phyloP scores from a whole-genome alignment of 2,329 filamentous ascomycete genomes.

The Trichoderma cornu-damae region DNA sequence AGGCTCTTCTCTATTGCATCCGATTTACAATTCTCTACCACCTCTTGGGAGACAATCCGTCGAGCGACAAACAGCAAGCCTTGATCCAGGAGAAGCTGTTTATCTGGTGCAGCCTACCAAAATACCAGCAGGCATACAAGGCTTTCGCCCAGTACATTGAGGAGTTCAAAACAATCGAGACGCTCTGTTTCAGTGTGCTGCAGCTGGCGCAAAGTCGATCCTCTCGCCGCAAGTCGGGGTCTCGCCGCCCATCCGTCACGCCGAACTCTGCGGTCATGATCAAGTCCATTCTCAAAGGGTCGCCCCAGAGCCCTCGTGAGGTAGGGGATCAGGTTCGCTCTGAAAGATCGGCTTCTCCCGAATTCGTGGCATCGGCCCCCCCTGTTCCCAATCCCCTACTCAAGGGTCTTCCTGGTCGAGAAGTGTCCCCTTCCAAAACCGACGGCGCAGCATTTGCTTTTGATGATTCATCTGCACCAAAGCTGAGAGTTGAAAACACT shows the following conservation, averaged over 20 bases:
- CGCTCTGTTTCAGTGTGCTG: slow-evolving; percentile 27
- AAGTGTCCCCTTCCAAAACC: slow-evolving; percentile 36
- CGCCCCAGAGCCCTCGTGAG: slow-evolving; percentile 17
- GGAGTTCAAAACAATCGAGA: slow-evolving; percentile 34
- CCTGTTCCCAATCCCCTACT: slow-evolving; percentile 40
- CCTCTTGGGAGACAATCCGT: slow-evolving; percentile 27
- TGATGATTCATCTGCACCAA: slow-evolving; percentile 30
- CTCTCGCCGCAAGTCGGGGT: background rate
- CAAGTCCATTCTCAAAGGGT: slow-evolving; percentile 9
- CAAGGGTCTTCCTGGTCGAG: slow-evolving; percentile 36
- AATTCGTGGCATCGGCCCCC: slow-evolving; percentile 13
- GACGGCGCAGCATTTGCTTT: slow-evolving; percentile 34
- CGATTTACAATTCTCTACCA: slow-evolving; percentile 34
- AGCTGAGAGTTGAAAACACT: slow-evolving; percentile 30
- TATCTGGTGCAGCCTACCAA: slow-evolving; percentile 31
- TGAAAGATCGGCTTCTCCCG: slow-evolving; percentile 3
- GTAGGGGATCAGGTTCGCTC: slow-evolving; percentile 13
- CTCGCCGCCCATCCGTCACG: background rate
- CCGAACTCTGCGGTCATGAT: slow-evolving; percentile 7
- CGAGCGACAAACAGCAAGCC: slow-evolving; percentile 22
- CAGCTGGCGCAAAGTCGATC: slow-evolving; percentile 20
- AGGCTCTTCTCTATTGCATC: slow-evolving; percentile 33
- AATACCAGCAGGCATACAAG: slow-evolving; percentile 28
- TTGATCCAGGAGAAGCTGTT: slow-evolving; percentile 31
- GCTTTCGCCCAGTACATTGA: slow-evolving; percentile 31